These are phyloP conservation scores for Eutrema heterophyllum DNA, from an alignment of 345 rosid genomes.

Conservation along the genomic window DNA sequence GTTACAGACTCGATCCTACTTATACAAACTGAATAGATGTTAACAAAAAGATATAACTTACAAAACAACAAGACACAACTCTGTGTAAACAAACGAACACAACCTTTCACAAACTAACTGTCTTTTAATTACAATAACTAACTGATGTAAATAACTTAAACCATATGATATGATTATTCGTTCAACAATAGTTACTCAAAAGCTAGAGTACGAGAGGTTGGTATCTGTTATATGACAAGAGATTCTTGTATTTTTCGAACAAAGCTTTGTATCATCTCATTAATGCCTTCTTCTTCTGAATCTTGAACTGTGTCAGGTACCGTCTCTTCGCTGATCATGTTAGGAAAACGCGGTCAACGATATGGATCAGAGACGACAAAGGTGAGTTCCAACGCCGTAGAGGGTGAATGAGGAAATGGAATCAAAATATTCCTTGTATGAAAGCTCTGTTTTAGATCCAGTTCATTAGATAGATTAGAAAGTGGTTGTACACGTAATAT, in stretches of 20 bases:
- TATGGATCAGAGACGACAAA: conserved; percentile 62
- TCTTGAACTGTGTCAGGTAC: conserved; percentile 46
- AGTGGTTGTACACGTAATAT: conserved; percentile 19
- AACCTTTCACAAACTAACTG: too few species aligned
- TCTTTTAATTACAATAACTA: too few species aligned
- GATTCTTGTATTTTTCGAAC: neutral
- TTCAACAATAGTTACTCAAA: conserved; percentile 86
- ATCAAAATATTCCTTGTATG: neutral
- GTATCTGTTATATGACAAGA: conserved; percentile 16
- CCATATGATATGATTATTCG: too few species aligned
- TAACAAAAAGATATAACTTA: too few species aligned
- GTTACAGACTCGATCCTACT: too few species aligned
- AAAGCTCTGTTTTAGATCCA: conserved; percentile 13
- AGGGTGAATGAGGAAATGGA: conserved; percentile 1
- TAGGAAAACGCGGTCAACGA: conserved; percentile 63
- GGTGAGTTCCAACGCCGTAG: conserved; percentile 36
- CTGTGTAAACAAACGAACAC: too few species aligned
- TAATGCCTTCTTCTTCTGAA: neutral
- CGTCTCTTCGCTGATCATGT: conserved; percentile 61
- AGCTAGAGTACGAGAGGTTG: conserved; percentile 81
- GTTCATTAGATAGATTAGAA: neutral
- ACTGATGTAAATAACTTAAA: too few species aligned
- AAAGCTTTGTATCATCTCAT: conserved; percentile 10
- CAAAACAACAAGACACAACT: too few species aligned
- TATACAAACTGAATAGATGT: too few species aligned